Conservation (phyloP, 176 grass and related monocot genomes). For the Triticum aestivum region DNA sequence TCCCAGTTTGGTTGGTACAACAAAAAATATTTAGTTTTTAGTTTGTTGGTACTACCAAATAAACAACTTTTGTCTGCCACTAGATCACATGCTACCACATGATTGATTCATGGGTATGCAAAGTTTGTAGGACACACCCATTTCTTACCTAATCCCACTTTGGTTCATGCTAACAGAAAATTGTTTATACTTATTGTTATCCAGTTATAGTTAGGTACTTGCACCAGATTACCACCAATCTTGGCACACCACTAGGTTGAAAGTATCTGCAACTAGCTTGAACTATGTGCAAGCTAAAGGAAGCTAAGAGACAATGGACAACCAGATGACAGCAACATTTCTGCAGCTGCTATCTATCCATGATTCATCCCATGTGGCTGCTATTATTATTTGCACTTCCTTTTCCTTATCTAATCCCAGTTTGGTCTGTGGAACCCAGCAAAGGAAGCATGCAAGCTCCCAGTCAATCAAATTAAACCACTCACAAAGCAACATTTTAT, state of each 20-base stretch:
- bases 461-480: background rate
- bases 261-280: background rate
- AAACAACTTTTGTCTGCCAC: background rate
- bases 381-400: background rate
- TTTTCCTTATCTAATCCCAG: no score
- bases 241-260: background rate
- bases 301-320: background rate
- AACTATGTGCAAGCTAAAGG: background rate
- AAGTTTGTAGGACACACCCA: background rate
- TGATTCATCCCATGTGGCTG: background rate
- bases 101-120: background rate
- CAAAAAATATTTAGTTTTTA: background rate
- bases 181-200: background rate
- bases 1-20: slow-evolving; percentile 7
- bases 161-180: background rate
- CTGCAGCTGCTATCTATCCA: background rate
- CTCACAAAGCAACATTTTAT: background rate
- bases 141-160: background rate
- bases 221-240: background rate
- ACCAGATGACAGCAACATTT: background rate
- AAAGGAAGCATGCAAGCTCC: background rate
- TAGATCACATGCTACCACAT: slow-evolving; percentile 23
- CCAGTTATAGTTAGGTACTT: background rate
- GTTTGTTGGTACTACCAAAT: background rate
- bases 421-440: background rate